Conservation (phyloP, 352 stramenopile species). For the Thraustochytrium sp. region DNA sequence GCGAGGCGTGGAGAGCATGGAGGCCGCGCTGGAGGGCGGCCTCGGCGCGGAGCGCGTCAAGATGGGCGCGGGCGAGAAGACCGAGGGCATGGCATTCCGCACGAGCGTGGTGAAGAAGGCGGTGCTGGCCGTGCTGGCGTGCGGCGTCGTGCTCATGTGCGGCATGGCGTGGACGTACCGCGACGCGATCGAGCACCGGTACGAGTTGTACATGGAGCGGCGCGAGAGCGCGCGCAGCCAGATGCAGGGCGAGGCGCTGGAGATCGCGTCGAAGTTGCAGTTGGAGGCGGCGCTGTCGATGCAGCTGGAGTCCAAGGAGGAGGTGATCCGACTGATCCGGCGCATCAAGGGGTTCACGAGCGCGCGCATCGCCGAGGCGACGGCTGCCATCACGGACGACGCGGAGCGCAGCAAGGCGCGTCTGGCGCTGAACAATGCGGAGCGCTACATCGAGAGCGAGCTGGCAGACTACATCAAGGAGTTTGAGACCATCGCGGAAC, state of each 20-base stretch:
- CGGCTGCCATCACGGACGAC: background rate
- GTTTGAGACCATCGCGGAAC: background rate
- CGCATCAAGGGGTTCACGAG: background rate
- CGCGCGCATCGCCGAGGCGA: background rate
- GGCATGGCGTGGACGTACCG: background rate
- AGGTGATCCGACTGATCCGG: constrained; percentile 22
- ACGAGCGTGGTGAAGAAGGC: background rate
- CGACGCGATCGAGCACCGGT: background rate
- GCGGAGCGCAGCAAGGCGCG: background rate
- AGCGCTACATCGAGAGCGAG: constrained; percentile 19
- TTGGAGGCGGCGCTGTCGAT: constrained; percentile 20
- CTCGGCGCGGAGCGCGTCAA: constrained; percentile 1
- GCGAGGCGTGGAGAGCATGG: too few relatives aligned
- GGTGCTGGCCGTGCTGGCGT: background rate
- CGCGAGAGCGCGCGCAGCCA: background rate
- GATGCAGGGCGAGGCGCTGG: background rate
- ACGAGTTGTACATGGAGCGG: constrained; percentile 32
- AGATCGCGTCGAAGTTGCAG: constrained; percentile 14
- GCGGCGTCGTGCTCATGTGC: background rate
- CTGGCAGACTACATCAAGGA: background rate
- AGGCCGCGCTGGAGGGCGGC: constrained; percentile 17
- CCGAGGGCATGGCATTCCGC: background rate
- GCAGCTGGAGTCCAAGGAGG: constrained; percentile 12
- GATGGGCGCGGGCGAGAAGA: constrained; percentile 21
- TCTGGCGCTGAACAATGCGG: background rate